These are phyloP conservation scores for Leccinellum luteum DNA, from an alignment of 768 basidiomycete genomes.

Conservation along the genomic window DNA sequence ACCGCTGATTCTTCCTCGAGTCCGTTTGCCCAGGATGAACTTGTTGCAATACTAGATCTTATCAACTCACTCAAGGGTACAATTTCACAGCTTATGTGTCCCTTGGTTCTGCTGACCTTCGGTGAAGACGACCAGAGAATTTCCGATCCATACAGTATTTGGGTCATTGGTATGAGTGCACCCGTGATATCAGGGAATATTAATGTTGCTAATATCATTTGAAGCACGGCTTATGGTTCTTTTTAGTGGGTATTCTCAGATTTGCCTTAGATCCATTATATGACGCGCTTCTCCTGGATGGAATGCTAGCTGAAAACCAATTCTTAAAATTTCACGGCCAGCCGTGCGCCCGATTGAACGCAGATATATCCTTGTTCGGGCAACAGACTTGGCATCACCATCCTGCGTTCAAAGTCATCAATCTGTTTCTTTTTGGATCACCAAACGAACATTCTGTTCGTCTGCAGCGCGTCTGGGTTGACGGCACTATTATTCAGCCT, in stretches of 20 bases:
- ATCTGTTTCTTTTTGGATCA: constrained; percentile 1
- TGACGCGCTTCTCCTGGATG: neutral
- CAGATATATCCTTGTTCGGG: constrained; percentile 8
- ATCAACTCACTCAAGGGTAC: constrained; percentile 15
- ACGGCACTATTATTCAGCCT: constrained; percentile 7
- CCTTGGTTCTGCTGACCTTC: neutral
- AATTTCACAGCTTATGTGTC: neutral
- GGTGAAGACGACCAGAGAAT: neutral
- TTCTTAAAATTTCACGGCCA: constrained; percentile 15
- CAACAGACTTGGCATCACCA: constrained; percentile 5
- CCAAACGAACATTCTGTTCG: constrained; percentile 11
- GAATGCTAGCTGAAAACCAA: constrained; percentile 9
- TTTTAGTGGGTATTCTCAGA: constrained; percentile 7
- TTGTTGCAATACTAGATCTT: constrained; percentile 11
- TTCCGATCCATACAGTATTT: constrained; percentile 4
- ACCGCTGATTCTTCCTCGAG: constrained; percentile 18
- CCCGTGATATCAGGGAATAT: neutral
- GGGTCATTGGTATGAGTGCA: constrained; percentile 12
- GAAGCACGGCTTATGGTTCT: constrained; percentile 12
- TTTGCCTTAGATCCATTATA: neutral
- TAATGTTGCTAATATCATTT: neutral
- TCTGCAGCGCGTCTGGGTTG: constrained; percentile 13
- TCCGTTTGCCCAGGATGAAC: constrained; percentile 12
- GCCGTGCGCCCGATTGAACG: constrained; percentile 9
- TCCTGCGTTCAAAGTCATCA: neutral